A percentile compares a stretch with the other conserved stretches of the same genome.
Conservation (phyloP, 23 red algal species). For the Pyropia yezoensis region DNA sequence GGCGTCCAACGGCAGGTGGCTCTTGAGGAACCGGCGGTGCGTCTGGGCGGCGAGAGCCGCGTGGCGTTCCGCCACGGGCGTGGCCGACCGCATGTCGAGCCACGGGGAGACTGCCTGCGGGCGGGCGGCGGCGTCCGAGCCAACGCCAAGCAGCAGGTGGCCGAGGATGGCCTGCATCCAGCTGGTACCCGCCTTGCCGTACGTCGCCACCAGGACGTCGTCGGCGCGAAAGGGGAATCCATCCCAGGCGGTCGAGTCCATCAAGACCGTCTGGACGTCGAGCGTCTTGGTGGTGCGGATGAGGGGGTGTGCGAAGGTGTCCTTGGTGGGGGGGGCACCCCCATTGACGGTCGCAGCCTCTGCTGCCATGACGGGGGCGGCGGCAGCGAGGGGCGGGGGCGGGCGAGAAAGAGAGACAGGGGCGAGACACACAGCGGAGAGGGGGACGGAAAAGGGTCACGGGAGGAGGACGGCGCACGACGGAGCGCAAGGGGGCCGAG, state of each 20-base stretch:
- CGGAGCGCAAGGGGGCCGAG: too few relatives aligned
- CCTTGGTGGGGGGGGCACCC: too few relatives aligned
- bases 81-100: not conserved
- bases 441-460: too few relatives aligned
- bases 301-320: too few relatives aligned
- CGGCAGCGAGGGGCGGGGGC: too few relatives aligned
- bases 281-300: not conserved
- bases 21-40: not conserved
- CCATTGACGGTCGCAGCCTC: too few relatives aligned
- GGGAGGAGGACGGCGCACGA: too few relatives aligned
- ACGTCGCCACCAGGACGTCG: not conserved
- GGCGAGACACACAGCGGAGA: too few relatives aligned
- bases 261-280: not conserved
- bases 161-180: not conserved
- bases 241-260: slow-evolving; percentile 3
- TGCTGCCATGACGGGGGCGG: too few relatives aligned
- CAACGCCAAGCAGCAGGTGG: not conserved
- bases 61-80: not conserved
- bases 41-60: not conserved
- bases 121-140: not conserved
- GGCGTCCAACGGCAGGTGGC: not conserved
- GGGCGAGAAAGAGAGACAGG: too few relatives aligned
- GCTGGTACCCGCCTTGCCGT: not conserved
- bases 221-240: not conserved
- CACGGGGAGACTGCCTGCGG: not conserved